A percentile compares a stretch with the other conserved stretches of the same genome.
phyloP scores from a whole-genome alignment of 352 stramenopile genomes.

The Phytophthora melonis region DNA sequence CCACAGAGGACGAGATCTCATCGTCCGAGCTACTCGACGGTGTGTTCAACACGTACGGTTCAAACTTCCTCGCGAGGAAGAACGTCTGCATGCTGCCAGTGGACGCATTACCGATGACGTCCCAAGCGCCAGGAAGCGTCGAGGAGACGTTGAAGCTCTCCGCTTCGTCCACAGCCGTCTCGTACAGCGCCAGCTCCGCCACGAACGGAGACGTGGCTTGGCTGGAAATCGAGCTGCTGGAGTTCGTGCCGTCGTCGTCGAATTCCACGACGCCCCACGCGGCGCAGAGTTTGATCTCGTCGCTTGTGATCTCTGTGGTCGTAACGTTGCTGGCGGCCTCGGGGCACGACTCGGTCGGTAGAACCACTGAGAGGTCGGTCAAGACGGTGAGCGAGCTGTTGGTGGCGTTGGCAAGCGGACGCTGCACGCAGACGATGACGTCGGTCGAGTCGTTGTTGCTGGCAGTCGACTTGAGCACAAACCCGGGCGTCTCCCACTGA shows the following conservation, averaged over 20 bases:
- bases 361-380: conserved; percentile 34
- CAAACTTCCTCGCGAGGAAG: conserved; percentile 30
- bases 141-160: conserved; percentile 25
- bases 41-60: conserved; percentile 28
- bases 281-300: conserved; percentile 38
- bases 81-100: conserved; percentile 32
- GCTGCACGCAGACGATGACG: conserved; percentile 42
- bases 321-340: conserved; percentile 9
- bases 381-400: conserved; percentile 24
- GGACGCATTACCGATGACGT: conserved; percentile 28
- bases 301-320: conserved; percentile 36
- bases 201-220: conserved; percentile 37
- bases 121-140: conserved; percentile 36
- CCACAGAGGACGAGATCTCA: conserved; percentile 41
- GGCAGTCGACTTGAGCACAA: conserved; percentile 35
- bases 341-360: conserved; percentile 25
- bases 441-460: conserved; percentile 29
- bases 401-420: conserved; percentile 23
- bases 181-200: conserved; percentile 36
- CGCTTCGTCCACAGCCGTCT: conserved; percentile 33
- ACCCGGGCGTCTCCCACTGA: conserved; percentile 31
- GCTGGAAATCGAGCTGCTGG: conserved; percentile 15
- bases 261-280: conserved; percentile 34
- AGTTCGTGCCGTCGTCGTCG: conserved; percentile 15
- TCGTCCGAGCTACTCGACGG: not conserved